These are phyloP conservation scores for Lachancea lanzarotensis DNA, from an alignment of 805 yeast species.

Conservation along the genomic window DNA sequence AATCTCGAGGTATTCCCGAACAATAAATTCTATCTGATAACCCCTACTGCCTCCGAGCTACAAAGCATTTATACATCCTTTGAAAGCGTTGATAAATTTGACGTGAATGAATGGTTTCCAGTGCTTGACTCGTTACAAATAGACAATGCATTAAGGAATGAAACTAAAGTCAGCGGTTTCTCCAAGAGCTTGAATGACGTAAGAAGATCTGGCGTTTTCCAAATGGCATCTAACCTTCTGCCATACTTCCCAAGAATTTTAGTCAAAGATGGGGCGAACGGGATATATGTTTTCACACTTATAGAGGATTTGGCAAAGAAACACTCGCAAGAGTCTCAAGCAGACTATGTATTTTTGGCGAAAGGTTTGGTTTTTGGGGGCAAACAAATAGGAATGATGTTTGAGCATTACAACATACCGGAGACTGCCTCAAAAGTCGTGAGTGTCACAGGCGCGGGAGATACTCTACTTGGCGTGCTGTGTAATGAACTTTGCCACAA, in stretches of 20 bases:
- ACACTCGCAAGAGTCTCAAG: slow-evolving; percentile 10
- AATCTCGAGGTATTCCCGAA: slow-evolving; percentile 43
- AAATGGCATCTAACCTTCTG: slow-evolving; percentile 62
- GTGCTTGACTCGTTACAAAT: slow-evolving; percentile 52
- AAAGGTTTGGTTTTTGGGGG: slow-evolving; percentile 6
- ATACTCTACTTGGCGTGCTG: slow-evolving; percentile 64
- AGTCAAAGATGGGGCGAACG: slow-evolving; percentile 61
- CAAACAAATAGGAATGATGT: slow-evolving; percentile 43
- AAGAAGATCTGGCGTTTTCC: slow-evolving; percentile 44
- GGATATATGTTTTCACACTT: slow-evolving; percentile 44
- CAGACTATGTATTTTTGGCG: slow-evolving; percentile 10
- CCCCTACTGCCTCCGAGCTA: slow-evolving; percentile 69
- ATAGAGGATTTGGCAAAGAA: slow-evolving; percentile 11
- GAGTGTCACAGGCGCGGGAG: slow-evolving; percentile 89
- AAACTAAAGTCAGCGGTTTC: background rate
- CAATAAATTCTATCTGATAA: slow-evolving; percentile 38
- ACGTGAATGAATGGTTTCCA: slow-evolving; percentile 70
- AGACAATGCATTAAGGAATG: slow-evolving; percentile 20
- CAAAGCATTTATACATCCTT: slow-evolving; percentile 47
- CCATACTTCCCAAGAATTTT: slow-evolving; percentile 66
- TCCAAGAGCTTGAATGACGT: slow-evolving; percentile 22
- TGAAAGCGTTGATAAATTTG: slow-evolving; percentile 36
- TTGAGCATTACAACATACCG: slow-evolving; percentile 54
- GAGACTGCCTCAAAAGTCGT: slow-evolving; percentile 35
- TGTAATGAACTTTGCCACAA: slow-evolving; percentile 34